Evolutionary conservation across 192 early-diverging fungal genomes (phyloP), one percentile per base, ranked within the genome.

Genomic region (Coemansia sp.): DNA sequence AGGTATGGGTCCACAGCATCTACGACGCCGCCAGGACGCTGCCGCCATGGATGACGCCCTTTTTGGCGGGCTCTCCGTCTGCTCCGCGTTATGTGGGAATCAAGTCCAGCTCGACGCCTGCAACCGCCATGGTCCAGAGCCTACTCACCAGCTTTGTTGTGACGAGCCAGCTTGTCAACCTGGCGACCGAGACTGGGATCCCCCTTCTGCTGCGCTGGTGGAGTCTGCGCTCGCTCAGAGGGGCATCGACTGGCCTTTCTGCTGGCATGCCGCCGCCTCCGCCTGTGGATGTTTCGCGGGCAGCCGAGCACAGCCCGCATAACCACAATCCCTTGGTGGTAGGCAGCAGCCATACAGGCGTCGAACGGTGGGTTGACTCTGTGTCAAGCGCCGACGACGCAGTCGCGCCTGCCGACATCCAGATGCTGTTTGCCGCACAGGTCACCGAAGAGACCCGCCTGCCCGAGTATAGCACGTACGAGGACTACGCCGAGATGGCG

Each of bases 401-500:
- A 15, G 33, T 69, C 34, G 68, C 74, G 11, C 69, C 75, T 39
- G 48, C 45, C 10, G 55, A 65, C 45, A 62, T 69, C 24, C 64
- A 82, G 66, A 64, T 45, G 55, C 71, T 68, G 63, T 83, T 83
- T 56, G 63, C 78, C 9, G 71, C 72, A 23, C 62, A 67, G 21
- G 75, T 73, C 34, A 62, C 78, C 34, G 65, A 70, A 53, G 82
- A 84, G 68, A 60, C 63, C 62, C 85, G 68, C 8, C 76, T 92
- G 60, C 90, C 91, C 12, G 87, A 81, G 36, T 96, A 98, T 71
- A 88, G 91, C 67, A 88, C 93, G 55, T 95, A 92, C 59, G 87
- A 87, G 58, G 95, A 98, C 73, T 96, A 96, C 72, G 88, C 89
- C 38, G 95, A 98, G 75, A 93, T 98, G 92, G 88, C 91, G 62